Evolutionary conservation across 805 yeast genomes (phyloP).

Genomic region (Martiniozyma abietophila): DNA sequence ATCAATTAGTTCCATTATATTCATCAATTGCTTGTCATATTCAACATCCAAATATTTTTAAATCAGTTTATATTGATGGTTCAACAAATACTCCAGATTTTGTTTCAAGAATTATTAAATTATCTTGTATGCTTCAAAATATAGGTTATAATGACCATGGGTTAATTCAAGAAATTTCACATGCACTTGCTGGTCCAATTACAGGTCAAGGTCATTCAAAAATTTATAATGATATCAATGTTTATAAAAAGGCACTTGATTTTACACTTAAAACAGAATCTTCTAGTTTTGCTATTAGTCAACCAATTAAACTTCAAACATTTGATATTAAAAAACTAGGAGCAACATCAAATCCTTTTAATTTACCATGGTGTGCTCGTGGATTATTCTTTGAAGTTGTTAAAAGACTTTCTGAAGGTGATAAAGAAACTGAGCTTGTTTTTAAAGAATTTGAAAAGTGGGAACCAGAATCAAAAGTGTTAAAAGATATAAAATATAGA

Average conservation of each 20-base stretch:
- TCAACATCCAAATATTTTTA: constrained; percentile 79
- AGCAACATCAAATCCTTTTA: constrained; percentile 56
- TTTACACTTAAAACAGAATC: constrained; percentile 64
- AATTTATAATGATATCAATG: constrained; percentile 76
- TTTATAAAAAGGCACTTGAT: constrained; percentile 70
- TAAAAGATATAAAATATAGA: constrained; percentile 72
- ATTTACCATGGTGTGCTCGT: constrained; percentile 87
- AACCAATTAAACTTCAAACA: constrained; percentile 22
- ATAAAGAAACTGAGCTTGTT: constrained; percentile 50
- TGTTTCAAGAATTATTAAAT: constrained; percentile 60
- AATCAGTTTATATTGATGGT: constrained; percentile 86
- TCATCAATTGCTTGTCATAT: constrained; percentile 78
- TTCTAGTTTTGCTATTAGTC: constrained; percentile 17
- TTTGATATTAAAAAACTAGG: constrained; percentile 61
- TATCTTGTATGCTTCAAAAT: constrained; percentile 68
- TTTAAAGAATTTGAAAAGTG: constrained; percentile 70
- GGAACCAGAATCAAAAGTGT: constrained; percentile 76
- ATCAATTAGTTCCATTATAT: constrained; percentile 87
- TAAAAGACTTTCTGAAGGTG: constrained; percentile 30
- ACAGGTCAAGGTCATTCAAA: constrained; percentile 95
- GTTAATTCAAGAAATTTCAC: constrained; percentile 74
- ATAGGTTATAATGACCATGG: constrained; percentile 79
- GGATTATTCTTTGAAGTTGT: constrained; percentile 58
- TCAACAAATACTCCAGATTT: constrained; percentile 72
- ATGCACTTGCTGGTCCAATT: constrained; percentile 74